Evolutionary conservation across 129 eudicot species (phyloP), one percentile per base, ranked within the genome.

Genomic region (Solidago caesia): DNA sequence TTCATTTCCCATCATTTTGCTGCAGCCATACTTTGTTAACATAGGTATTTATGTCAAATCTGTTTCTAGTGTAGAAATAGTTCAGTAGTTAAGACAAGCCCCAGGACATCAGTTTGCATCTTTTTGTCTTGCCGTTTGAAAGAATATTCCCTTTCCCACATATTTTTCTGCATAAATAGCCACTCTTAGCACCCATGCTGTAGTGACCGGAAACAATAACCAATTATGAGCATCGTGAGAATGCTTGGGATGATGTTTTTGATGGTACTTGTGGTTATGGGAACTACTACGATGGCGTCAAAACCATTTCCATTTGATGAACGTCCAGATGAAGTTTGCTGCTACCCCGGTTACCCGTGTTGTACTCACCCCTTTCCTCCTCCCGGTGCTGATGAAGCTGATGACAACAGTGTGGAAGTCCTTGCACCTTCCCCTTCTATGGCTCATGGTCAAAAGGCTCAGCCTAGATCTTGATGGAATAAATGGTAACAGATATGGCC

Each of bases 341-440:
- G 83, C 68, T 79, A 79, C 74, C 82, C 82, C 15, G 77, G 77
- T 65, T 55, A 72, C 68, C 78, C 73, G 1, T 79, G 83, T 46
- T 79, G 83, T 2, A 51, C 41, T 3, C 69, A 44, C 25, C 83
- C 79, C 39, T 9, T 57, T 45, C 79, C 83, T 4, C 83, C 83
- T 2, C 83, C 83, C 1, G 45, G 74, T 15, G 68, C 45, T 5
- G 82, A 44, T 2, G 56, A 53, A n/a, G 77, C 44, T 3, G 82
- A 72, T 14, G 39, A 16, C 0, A 25, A 16, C 0, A 21, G 26
- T 12, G 61, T n/a, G 12, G 4, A 42, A 33, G 16, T 8, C 4
- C 1, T 15, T 13, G 74, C 83, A 57, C 79, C 79, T 56, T 56
- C 74, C 8, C 63, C 79, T 15, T 72, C 53, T 4, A 12, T 44